Conservation (phyloP, 805 yeast genomes). For the Candida palmyrensis region DNA sequence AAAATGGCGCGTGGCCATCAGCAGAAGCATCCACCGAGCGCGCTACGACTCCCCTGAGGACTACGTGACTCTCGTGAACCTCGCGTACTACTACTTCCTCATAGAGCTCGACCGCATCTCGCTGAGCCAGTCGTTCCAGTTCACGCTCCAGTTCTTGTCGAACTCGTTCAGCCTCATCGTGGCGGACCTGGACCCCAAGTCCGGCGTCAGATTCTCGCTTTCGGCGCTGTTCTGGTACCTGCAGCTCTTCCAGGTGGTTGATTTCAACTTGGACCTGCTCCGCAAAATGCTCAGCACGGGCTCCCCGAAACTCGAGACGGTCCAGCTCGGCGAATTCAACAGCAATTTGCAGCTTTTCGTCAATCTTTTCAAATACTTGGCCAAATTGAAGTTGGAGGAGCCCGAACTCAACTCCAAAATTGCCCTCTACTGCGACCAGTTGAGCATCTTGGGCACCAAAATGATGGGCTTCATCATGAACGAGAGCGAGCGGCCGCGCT, state of each 20-base stretch:
- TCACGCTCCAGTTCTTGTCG: constrained; percentile 36
- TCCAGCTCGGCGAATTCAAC: constrained; percentile 26
- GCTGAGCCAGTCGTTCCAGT: constrained; percentile 32
- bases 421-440: constrained; percentile 1
- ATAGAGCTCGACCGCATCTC: constrained; percentile 39
- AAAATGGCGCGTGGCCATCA: constrained; percentile 30
- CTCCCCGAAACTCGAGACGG: constrained; percentile 11
- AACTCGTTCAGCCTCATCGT: constrained; percentile 33
- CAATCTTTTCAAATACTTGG: constrained; percentile 25
- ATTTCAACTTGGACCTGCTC: constrained; percentile 21
- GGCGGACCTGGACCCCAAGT: constrained; percentile 9
- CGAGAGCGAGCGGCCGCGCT: constrained; percentile 6
- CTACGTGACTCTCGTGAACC: constrained; percentile 27
- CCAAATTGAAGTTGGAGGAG: constrained; percentile 5
- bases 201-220: constrained; percentile 12
- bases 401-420: constrained; percentile 11
- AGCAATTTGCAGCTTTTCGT: constrained; percentile 27
- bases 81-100: constrained; percentile 34
- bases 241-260: constrained; percentile 33
- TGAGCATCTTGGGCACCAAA: constrained; percentile 5
- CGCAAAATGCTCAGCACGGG: constrained; percentile 10
- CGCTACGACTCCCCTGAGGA: constrained; percentile 26
- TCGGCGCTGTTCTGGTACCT: constrained; percentile 27
- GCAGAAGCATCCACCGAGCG: constrained; percentile 21
- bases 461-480: constrained; percentile 18